Base-by-base conservation (phyloP, 2,329 filamentous ascomycete genomes). In the Arthrobotrys megalospora region DNA sequence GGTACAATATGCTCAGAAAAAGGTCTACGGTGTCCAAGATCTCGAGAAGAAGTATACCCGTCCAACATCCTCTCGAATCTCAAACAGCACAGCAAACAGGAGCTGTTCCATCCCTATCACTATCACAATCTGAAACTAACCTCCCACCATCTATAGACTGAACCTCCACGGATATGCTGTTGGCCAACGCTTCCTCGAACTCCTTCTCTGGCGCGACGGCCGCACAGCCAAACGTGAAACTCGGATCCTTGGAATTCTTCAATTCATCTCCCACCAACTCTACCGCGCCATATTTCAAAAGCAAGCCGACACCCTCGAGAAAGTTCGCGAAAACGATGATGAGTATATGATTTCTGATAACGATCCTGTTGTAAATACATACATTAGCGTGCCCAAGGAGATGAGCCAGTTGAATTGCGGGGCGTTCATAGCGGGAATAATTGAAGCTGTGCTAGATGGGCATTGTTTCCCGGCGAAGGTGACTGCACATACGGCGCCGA, bases 281-380 rank as follows among this genome's bases (percentile, higher is more conserved):
- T 99, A 95, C 92, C 90, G 92, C 81, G 92, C 97, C 85, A 91
- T 99, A 60, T 99, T 99, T 85, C 91, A 90, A 43, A 92, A 95
- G 0, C 91, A 94, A 70, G 96, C 96, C 32, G 95, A 98, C 85
- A 92, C 93, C 16, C 90, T 99, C 75, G 96, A 99, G 86, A 94
- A 96, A 85, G 93, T 91, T 76, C 90, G 90, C 67, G 89, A 91
- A 66, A 95, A 94, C 65, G 91, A 93, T 7, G 93, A 96, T 82
- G 95, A 98, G 86, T 99, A 98, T 87, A 98, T 99, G 95, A 96
- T 99, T 82, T 93, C 94, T 82, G 96, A 99, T 86, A 98, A 99
- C 85, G 96, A 98, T 84, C 96, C 96, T 21, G 88, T 98, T 63
- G 95, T 98, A 45, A 98, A 97, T 85, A 91, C 92, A 80, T 98